These are phyloP conservation scores for Termitomyces sp. DNA, from an alignment of 768 basidiomycete species.

Conservation along the genomic window DNA sequence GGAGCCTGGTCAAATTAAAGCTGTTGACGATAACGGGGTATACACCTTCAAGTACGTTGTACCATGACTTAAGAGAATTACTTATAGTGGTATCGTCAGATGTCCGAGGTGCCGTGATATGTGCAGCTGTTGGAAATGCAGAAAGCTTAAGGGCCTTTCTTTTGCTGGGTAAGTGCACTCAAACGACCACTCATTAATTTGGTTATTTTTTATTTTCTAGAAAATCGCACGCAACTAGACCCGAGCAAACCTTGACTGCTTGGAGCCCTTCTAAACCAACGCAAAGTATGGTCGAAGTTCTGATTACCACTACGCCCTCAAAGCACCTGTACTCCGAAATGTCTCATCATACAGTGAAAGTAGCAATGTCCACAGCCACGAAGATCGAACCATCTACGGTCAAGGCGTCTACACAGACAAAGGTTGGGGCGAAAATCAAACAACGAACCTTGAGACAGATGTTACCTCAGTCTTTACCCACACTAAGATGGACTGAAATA, in stretches of 20 bases:
- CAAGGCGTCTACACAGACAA: neutral
- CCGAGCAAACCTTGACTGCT: neutral
- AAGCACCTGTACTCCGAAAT: neutral
- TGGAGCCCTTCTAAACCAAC: neutral
- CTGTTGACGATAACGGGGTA: conserved; percentile 15
- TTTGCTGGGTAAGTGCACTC: conserved; percentile 45
- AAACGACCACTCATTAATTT: neutral
- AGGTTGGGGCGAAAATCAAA: conserved; percentile 13
- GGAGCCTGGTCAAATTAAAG: conserved; percentile 39
- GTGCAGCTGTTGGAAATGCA: conserved; percentile 66
- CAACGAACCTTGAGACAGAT: conserved; percentile 22
- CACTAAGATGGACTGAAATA: conserved; percentile 50
- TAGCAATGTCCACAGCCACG: neutral
- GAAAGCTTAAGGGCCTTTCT: conserved; percentile 55
- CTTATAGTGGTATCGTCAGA: conserved; percentile 26
- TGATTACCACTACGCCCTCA: conserved; percentile 4
- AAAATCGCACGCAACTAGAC: neutral
- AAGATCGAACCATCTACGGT: neutral
- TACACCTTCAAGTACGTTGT: conserved; percentile 52
- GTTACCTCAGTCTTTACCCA: conserved; percentile 34
- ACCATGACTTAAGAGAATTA: neutral
- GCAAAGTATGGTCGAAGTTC: neutral
- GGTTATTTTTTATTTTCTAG: neutral
- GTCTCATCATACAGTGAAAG: neutral
- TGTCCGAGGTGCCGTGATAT: conserved; percentile 64